Evolutionary conservation across 2,329 filamentous ascomycete genomes (phyloP).

Genomic region (Xylariaceae sp.): DNA sequence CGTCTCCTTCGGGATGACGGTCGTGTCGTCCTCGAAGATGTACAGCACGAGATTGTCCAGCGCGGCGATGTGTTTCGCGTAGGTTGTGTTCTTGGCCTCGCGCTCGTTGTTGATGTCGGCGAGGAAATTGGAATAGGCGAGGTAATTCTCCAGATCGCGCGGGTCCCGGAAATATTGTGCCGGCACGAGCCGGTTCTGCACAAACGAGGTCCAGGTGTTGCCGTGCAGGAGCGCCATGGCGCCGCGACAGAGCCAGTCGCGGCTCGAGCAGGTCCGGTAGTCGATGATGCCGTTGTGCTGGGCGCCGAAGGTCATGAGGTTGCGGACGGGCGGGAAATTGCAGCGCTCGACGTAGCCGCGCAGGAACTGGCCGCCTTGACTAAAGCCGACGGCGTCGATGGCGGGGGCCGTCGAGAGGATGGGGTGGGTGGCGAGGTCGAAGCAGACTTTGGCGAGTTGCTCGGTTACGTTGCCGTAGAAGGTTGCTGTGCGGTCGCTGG

Average conservation of each 20-base stretch:
- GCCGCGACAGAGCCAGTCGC: constrained; percentile 75
- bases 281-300: constrained; percentile 89
- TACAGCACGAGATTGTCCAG: constrained; percentile 83
- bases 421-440: constrained; percentile 66
- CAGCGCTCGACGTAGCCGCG: constrained; percentile 85
- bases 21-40: constrained; percentile 79
- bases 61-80: constrained; percentile 62
- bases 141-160: constrained; percentile 62
- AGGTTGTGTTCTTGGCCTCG: constrained; percentile 62
- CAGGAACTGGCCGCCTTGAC: constrained; percentile 94
- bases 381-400: constrained; percentile 89
- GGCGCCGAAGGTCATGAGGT: constrained; percentile 80
- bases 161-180: constrained; percentile 90
- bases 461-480: constrained; percentile 86
- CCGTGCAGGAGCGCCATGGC: constrained; percentile 72
- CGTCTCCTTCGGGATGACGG: constrained; percentile 84
- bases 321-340: constrained; percentile 67
- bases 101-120: constrained; percentile 97
- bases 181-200: constrained; percentile 77
- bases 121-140: constrained; percentile 78
- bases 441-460: constrained; percentile 73
- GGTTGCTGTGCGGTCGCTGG: constrained; percentile 70
- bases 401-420: constrained; percentile 77
- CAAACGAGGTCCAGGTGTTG: constrained; percentile 74
- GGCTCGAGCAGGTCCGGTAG: constrained; percentile 66